Evolutionary conservation across 306 rosid species (phyloP).

Genomic region (Hippophae rhamnoides): DNA sequence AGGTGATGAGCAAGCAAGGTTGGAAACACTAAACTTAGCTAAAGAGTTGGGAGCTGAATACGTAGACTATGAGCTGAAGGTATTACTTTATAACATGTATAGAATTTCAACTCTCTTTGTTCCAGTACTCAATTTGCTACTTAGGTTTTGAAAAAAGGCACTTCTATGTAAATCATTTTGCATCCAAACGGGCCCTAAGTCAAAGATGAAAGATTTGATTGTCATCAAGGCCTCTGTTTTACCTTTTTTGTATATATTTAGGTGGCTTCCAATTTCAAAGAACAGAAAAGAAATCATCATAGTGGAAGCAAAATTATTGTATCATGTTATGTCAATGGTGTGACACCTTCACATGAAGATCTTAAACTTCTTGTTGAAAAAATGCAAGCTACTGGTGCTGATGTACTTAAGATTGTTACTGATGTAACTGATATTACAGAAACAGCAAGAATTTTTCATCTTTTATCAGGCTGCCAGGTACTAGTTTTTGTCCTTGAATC

Average conservation of each 20-base stretch:
- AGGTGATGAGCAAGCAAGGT: conserved; percentile 18
- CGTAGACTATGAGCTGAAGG: conserved; percentile 35
- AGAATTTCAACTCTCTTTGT: background rate
- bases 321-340: conserved; percentile 32
- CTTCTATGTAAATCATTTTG: background rate
- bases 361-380: conserved; percentile 18
- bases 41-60: conserved; percentile 38
- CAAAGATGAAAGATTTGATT: background rate
- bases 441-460: conserved; percentile 24
- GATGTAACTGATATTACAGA: conserved; percentile 35
- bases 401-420: conserved; percentile 30
- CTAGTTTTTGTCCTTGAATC: background rate
- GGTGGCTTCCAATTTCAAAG: conserved; percentile 24
- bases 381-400: conserved; percentile 31
- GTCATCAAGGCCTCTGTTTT: background rate
- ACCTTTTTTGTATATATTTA: background rate
- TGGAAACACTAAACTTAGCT: conserved; percentile 26
- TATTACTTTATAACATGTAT: background rate
- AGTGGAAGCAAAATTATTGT: conserved; percentile 26
- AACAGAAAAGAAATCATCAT: conserved; percentile 7
- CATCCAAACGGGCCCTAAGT: background rate
- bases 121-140: background rate
- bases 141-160: background rate
- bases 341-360: conserved; percentile 25
- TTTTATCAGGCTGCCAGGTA: conserved; percentile 30